Evolutionary conservation across 1,139 yeast genomes (phyloP), one percentile per base, ranked within the genome.

Genomic region (Yarrowia galli): DNA sequence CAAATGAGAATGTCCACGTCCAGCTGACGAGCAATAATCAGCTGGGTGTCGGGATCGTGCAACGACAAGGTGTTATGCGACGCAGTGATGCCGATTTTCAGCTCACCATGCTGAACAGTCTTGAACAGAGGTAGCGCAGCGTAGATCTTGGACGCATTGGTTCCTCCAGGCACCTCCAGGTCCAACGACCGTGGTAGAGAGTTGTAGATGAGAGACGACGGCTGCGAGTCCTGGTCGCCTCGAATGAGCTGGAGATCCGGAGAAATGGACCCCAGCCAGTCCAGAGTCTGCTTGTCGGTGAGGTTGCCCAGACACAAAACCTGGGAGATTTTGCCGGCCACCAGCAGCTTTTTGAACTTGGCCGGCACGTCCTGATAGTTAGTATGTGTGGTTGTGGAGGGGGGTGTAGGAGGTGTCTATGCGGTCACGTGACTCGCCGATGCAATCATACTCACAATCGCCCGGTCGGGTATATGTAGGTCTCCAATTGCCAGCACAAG

Each of bases 1-100:
- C 96, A 92, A n/a, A 95, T 82, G 73, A 95, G 81, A 12, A 95
- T 85, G 77, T 95, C 98, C 60, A 91, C 98, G 76, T 93, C 97
- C 82, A 93, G 82, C 78, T 92, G 95, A 70, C 99, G 83, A 0
- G 99, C 97, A 69, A 91, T 84, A 0, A 90, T 86, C 73, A 91
- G 82, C 69, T 95, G 81, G 58, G 96, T 88, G 73, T 93, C 85
- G 3, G 98, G 97, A 74, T 95, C 99, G 60, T 87, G 87, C 70
- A 87, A 86, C 0, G 99, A 99, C 13, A 93, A 88, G 2, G 92
- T 82, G 43, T 90, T 89, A 76, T 87, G 89, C 12, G 98, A 98
- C 73, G 91, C 89, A 8, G 95, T 88, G 72, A 92, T 84, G 3
- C 98, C 99, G 65, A 95, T 87, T 69, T 87, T 86, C 69, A 95